These are phyloP conservation scores for Xylaria longipes DNA, from an alignment of 495 filamentous ascomycete genomes.

Conservation along the genomic window DNA sequence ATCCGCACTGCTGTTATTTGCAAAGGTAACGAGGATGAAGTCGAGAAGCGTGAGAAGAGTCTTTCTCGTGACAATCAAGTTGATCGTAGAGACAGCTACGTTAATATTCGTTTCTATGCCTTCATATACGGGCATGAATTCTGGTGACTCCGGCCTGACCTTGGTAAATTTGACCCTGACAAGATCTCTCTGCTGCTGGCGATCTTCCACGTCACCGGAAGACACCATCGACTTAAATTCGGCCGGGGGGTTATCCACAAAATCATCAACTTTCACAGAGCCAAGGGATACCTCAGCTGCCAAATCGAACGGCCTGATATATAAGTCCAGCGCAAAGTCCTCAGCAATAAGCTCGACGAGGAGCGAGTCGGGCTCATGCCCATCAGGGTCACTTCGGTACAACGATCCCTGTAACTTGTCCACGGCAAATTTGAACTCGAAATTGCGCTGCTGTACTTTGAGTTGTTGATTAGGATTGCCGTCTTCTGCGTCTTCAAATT, in stretches of 20 bases:
- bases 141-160: conserved; percentile 89
- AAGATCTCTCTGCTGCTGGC: conserved; percentile 74
- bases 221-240: conserved; percentile 97
- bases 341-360: conserved; percentile 92
- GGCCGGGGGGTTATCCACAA: conserved; percentile 85
- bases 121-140: conserved; percentile 89
- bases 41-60: conserved; percentile 94
- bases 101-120: conserved; percentile 92
- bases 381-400: conserved; percentile 83
- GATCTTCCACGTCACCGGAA: conserved; percentile 76
- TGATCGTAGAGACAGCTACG: conserved; percentile 92
- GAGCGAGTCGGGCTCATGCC: conserved; percentile 75
- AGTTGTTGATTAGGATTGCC: conserved; percentile 63
- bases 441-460: conserved; percentile 82
- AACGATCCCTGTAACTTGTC: conserved; percentile 91
- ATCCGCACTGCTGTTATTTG: conserved; percentile 65
- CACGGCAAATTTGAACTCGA: conserved; percentile 95
- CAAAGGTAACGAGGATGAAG: conserved; percentile 94
- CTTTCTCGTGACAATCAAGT: conserved; percentile 89
- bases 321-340: conserved; percentile 84
- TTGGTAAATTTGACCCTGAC: conserved; percentile 87
- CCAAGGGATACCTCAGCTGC: conserved; percentile 86
- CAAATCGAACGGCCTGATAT: conserved; percentile 88
- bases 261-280: conserved; percentile 90
- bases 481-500: conserved; percentile 68